Evolutionary conservation across 2,329 filamentous ascomycete genomes (phyloP).

Genomic region (Aspergillus udagawae): DNA sequence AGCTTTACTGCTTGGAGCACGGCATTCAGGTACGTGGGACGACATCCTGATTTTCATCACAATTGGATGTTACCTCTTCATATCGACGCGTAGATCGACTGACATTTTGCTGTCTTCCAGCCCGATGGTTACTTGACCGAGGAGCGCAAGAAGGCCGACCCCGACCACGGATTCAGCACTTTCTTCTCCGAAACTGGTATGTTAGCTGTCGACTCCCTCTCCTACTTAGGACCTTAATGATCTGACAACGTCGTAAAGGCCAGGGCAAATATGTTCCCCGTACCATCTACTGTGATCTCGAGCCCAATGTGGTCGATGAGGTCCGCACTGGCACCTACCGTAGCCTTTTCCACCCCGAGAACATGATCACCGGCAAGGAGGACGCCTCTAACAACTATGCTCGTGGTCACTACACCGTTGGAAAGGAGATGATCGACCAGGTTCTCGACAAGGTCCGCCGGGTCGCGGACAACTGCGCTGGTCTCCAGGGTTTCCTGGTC

Average conservation of each 20-base stretch:
- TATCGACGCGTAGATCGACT: neutral
- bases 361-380: slow-evolving; percentile 99
- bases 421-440: slow-evolving; percentile 98
- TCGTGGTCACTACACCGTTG: slow-evolving; percentile 98
- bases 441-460: slow-evolving; percentile 97
- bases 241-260: slow-evolving; percentile 51
- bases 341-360: slow-evolving; percentile 95
- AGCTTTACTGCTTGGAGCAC: slow-evolving; percentile 99
- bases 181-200: slow-evolving; percentile 99
- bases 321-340: slow-evolving; percentile 97
- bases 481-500: slow-evolving; percentile 97
- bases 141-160: slow-evolving; percentile 88
- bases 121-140: slow-evolving; percentile 98
- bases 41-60: slow-evolving; percentile 8
- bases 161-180: slow-evolving; percentile 98
- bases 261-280: slow-evolving; percentile 98
- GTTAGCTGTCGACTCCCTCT: slow-evolving; percentile 21
- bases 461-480: slow-evolving; percentile 95
- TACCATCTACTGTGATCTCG: slow-evolving; percentile 99
- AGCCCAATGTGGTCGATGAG: slow-evolving; percentile 99
- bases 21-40: slow-evolving; percentile 80
- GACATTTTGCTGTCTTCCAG: slow-evolving; percentile 47
- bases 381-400: slow-evolving; percentile 99
- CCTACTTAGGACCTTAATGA: neutral
- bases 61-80: neutral